A percentile compares a stretch with the other conserved stretches of the same genome.
phyloP scores from a whole-genome alignment of 805 yeast species.

The Kodamaea hsintzibuensis region DNA sequence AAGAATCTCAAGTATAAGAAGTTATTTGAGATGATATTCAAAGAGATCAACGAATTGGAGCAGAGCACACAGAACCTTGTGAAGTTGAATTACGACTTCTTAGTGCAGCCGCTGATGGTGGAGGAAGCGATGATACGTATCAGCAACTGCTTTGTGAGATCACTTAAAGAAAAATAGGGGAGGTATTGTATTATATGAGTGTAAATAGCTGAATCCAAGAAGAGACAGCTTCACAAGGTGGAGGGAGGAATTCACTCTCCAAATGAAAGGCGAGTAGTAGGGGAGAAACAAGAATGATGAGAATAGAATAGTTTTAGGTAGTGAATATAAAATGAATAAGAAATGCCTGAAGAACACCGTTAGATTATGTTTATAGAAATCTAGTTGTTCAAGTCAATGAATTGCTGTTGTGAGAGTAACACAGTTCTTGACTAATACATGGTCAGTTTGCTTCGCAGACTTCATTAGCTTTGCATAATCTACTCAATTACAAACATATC shows the following conservation, averaged over 20 bases:
- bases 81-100: conserved; percentile 42
- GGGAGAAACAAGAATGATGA: too few relatives aligned
- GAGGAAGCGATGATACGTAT: conserved; percentile 33
- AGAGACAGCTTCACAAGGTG: background rate
- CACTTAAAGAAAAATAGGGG: background rate
- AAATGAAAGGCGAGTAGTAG: too few relatives aligned
- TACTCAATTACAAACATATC: background rate
- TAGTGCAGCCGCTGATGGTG: conserved; percentile 27
- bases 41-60: conserved; percentile 24
- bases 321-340: too few relatives aligned
- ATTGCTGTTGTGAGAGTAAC: too few relatives aligned
- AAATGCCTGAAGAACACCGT: too few relatives aligned
- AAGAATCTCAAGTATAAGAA: conserved; percentile 39
- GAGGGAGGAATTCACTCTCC: too few relatives aligned
- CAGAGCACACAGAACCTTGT: conserved; percentile 18
- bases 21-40: conserved; percentile 38
- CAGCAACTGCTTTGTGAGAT: conserved; percentile 12
- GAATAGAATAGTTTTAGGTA: too few relatives aligned
- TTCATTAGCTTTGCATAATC: too few relatives aligned
- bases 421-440: background rate
- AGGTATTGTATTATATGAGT: background rate
- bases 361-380: too few relatives aligned
- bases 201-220: background rate
- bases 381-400: too few relatives aligned
- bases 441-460: too few relatives aligned